Base-by-base conservation (phyloP, 345 rosid species). In the Lagerstroemia speciosa region DNA sequence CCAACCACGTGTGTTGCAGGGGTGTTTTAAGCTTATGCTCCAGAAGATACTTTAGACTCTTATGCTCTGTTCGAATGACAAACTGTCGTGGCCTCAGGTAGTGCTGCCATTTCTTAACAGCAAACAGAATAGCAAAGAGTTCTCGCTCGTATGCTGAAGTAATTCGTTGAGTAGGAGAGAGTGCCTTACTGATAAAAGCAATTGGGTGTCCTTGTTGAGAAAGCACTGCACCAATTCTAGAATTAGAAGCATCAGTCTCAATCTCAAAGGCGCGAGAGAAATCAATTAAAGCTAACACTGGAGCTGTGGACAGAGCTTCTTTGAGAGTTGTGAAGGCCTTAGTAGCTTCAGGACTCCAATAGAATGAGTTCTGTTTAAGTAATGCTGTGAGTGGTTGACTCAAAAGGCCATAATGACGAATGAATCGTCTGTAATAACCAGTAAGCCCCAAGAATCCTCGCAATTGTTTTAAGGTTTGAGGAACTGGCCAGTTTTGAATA, bases 81-180 rank as follows among this genome's bases (percentile, higher is more conserved):
- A 66, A 66, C 8, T 15, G 12, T 36, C 31, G 34, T 12, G 31
- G 36, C 11, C 11, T 9, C 19, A 43, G 34, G 30, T 66, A n/a
- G 15, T 37, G 45, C 16, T 26, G 27, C 67, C 67, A 64, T 10
- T 64, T 37, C 43, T 66, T 32, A 2, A 41, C 53, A 20, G 55
- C 55, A 32, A n/a, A 24, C 6, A 41, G 50, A 22, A 66, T 20
- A 15, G 69, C 69, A 29, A 66, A 22, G 10, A 66, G 36, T 27
- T 66, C 69, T 66, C 55, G 40, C 26, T 66, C 69, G 43, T 66
- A 66, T 11, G 22, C 57, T 14, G 52, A 66, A 6, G 9, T 10
- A 12, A 19, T 22, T 19, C 20, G 33, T 24, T 41, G 46, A 8
- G 26, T 41, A 20, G 36, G 69, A 40, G 32, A 8, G 2, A 66